Base-by-base conservation (phyloP, 768 basidiomycete genomes). In the Lenzites betulinus region DNA sequence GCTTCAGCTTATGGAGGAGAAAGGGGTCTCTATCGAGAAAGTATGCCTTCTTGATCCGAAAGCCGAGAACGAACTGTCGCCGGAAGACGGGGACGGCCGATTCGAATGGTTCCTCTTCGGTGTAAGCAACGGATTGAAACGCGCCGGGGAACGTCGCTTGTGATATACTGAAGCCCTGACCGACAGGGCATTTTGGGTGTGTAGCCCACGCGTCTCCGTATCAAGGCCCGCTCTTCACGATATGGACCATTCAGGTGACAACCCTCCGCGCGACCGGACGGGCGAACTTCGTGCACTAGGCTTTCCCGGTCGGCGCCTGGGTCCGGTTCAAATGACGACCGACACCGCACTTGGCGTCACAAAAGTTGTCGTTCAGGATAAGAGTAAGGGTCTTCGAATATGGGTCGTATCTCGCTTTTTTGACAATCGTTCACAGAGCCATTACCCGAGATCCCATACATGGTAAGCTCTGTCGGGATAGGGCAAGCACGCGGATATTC, bases 31-130 rank as follows among this genome's bases (percentile, higher is more conserved):
- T 0, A 70, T 87, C 4, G 79, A 85, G 0, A 81, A 81, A 66
- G 90, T 97, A 11, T 99, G 97, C 69, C 76, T 99, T 16, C 82
- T 99, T n/a, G 97, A 99, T 71, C 97, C 97, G 1, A 91, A 88
- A 69, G 95, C 95, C 0, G 77, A 85, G 53, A 73, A 77, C 53
- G 81, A 75, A 56, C 79, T 98, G 12, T 75, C 82, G 0, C 93
- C 95, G 0, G 83, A 83, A 52, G 96, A 98, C 67, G 88, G 86
- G 1, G 82, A 87, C 58, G 85, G 84, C 26, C 70, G 75, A 30
- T 98, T 97, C 67, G 81, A 87, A 30, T 92, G 88, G 82, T 99
- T 96, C 76, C 76, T 99, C 38, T 98, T 96, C 69, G 95, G 95
- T 54, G 93, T 88, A 67, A 66, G 87, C 60, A 20, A 9, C 11